These are phyloP conservation scores for Nemania serpens DNA, from an alignment of 2,329 filamentous ascomycete genomes.

Conservation along the genomic window DNA sequence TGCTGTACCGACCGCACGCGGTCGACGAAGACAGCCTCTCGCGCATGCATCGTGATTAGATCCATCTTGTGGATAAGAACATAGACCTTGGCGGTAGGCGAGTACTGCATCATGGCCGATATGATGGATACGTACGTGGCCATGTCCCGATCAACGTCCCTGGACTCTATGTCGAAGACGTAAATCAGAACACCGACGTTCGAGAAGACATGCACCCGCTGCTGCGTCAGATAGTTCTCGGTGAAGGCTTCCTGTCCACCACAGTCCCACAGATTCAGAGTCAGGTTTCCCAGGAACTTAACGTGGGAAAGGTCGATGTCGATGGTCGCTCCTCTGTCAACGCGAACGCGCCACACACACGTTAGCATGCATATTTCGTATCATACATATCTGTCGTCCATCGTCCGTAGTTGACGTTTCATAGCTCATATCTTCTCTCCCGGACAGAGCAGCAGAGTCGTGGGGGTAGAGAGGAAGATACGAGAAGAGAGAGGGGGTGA, in stretches of 20 bases:
- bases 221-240: conserved; percentile 95
- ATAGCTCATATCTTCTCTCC: background rate
- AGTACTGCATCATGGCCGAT: conserved; percentile 84
- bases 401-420: background rate
- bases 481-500: no score
- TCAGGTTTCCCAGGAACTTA: conserved; percentile 97
- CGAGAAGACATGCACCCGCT: conserved; percentile 94
- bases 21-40: conserved; percentile 83
- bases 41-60: conserved; percentile 79
- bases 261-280: conserved; percentile 97
- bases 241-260: conserved; percentile 98
- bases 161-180: conserved; percentile 97
- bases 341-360: background rate
- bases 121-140: conserved; percentile 92
- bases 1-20: conserved; percentile 76
- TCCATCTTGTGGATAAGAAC: conserved; percentile 99
- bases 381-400: background rate
- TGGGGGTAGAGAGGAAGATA: background rate
- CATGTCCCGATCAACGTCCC: conserved; percentile 90
- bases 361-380: background rate
- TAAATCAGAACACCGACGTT: conserved; percentile 98
- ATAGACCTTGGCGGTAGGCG: conserved; percentile 80
- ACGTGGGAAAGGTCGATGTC: conserved; percentile 98
- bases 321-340: conserved; percentile 79
- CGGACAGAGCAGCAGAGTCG: background rate